These are phyloP conservation scores for Alternaria brassicae DNA, from an alignment of 2,329 filamentous ascomycete species.

Conservation along the genomic window DNA sequence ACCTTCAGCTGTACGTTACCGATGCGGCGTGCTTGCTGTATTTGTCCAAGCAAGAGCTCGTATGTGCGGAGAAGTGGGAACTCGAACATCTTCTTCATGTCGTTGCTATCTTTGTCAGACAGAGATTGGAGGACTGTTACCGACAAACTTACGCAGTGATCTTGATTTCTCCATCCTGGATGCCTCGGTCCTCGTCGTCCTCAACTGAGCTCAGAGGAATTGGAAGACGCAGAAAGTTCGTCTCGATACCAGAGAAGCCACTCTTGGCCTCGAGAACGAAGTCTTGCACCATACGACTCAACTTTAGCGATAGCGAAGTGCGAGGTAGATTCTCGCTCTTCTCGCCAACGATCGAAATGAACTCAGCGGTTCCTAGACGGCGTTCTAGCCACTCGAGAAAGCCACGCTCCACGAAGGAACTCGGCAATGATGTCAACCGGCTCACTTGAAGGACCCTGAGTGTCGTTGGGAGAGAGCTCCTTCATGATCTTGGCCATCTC, in stretches of 20 bases:
- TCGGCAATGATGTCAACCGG: conserved; percentile 42
- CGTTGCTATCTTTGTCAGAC: conserved; percentile 18
- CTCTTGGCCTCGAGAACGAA: conserved; percentile 30
- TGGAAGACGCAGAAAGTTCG: conserved; percentile 25
- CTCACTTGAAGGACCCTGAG: neutral
- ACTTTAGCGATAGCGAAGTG: conserved; percentile 21
- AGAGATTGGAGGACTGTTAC: neutral
- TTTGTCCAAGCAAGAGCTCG: conserved; percentile 23
- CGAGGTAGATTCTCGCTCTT: conserved; percentile 16
- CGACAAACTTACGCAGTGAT: conserved; percentile 24
- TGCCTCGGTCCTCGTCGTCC: conserved; percentile 27
- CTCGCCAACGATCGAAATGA: conserved; percentile 26
- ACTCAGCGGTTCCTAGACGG: conserved; percentile 28
- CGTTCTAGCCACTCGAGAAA: conserved; percentile 35
- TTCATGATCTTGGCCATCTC: conserved; percentile 25
- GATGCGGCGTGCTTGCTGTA: conserved; percentile 4
- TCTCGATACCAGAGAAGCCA: conserved; percentile 30
- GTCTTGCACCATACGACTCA: conserved; percentile 27
- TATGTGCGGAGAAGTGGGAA: conserved; percentile 13
- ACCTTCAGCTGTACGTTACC: conserved; percentile 10
- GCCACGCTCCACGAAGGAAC: conserved; percentile 36
- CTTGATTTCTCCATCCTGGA: conserved; percentile 33
- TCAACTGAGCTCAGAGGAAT: conserved; percentile 24
- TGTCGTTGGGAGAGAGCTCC: conserved; percentile 7
- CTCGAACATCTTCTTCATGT: conserved; percentile 31